A percentile compares a stretch with the other conserved stretches of the same genome.
phyloP scores from a whole-genome alignment of 305 asterid genomes.

The Fraxinus ornus region DNA sequence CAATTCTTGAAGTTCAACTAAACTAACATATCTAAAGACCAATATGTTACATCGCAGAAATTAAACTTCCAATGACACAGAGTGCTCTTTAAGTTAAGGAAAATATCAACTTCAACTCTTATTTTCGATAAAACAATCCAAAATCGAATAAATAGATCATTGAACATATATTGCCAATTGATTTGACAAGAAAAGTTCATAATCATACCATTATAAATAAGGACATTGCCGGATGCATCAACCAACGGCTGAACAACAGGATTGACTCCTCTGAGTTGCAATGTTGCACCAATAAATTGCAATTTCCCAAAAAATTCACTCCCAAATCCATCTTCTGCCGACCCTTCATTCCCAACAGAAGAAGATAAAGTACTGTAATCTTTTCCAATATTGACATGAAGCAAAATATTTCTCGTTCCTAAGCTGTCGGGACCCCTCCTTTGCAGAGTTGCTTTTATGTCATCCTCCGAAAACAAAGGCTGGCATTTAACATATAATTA shows the following conservation, averaged over 20 bases:
- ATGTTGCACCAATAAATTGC: conserved; percentile 73
- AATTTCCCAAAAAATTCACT: conserved; percentile 37
- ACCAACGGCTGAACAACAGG: conserved; percentile 74
- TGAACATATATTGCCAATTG: neutral
- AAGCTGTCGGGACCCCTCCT: conserved; percentile 93
- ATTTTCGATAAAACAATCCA: neutral
- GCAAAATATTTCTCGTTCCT: conserved; percentile 49
- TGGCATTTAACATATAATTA: conserved; percentile 26
- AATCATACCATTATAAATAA: conserved; percentile 74
- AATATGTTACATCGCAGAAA: neutral
- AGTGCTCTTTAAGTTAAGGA: neutral
- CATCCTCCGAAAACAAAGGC: conserved; percentile 54
- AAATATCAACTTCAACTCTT: neutral
- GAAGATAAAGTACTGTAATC: conserved; percentile 32
- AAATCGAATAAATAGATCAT: neutral
- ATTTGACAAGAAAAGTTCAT: neutral
- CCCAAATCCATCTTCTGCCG: conserved; percentile 30
- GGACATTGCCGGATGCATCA: conserved; percentile 68
- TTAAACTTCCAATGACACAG: neutral
- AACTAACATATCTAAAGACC: neutral
- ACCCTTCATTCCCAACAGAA: conserved; percentile 32
- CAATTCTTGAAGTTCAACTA: neutral
- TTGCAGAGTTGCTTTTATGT: conserved; percentile 48
- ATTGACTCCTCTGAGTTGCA: conserved; percentile 79
- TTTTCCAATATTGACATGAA: conserved; percentile 26